phyloP scores from a whole-genome alignment of 345 rosid genomes.

The Hypericum androsaemum region DNA sequence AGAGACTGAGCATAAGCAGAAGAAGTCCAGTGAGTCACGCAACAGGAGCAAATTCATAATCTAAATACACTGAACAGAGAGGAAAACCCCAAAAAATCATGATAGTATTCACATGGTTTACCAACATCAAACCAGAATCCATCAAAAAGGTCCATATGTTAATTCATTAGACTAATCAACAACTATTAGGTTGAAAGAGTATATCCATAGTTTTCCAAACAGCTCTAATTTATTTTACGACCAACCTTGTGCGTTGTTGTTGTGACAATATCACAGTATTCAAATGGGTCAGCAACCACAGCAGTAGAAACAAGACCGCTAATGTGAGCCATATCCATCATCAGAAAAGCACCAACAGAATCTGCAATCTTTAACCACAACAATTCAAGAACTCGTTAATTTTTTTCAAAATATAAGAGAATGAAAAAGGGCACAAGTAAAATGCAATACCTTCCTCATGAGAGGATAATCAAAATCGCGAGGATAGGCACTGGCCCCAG shows the following conservation, averaged over 20 bases:
- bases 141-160: too few relatives aligned
- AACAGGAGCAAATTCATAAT: too few relatives aligned
- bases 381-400: background rate
- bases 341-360: slow-evolving; percentile 83
- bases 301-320: slow-evolving; percentile 96
- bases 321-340: slow-evolving; percentile 99
- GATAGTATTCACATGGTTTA: too few relatives aligned
- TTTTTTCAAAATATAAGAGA: background rate
- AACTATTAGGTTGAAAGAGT: too few relatives aligned
- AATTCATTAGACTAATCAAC: too few relatives aligned
- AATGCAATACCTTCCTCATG: slow-evolving; percentile 66
- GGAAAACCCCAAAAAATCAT: too few relatives aligned
- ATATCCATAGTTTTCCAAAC: too few relatives aligned
- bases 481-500: slow-evolving; percentile 96
- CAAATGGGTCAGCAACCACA: slow-evolving; percentile 77
- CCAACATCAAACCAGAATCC: too few relatives aligned
- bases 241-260: slow-evolving; percentile 88
- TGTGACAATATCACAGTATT: slow-evolving; percentile 84
- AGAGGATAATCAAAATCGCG: slow-evolving; percentile 88
- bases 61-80: too few relatives aligned
- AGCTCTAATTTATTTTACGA: background rate
- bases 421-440: background rate
- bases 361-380: slow-evolving; percentile 63
- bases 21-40: slow-evolving; percentile 2
- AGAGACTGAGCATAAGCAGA: slow-evolving; percentile 43